phyloP scores from a whole-genome alignment of 2,329 filamentous ascomycete species.

The Colletotrichum spaethianum region DNA sequence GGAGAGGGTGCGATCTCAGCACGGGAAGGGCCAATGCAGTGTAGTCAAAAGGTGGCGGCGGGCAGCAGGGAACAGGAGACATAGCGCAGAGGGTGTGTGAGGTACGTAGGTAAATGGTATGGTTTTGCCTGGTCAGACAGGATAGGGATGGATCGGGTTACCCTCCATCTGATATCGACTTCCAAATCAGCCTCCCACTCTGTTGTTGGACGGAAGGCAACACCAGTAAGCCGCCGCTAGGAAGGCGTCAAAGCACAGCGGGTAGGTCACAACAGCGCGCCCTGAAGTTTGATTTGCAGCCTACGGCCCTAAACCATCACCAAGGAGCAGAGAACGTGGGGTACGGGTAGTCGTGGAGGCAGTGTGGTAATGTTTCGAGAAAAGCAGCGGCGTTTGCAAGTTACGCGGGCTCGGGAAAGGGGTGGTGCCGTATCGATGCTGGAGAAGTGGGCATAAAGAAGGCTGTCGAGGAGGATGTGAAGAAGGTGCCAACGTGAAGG shows the following conservation, averaged over 20 bases:
- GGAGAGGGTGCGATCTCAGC: not conserved
- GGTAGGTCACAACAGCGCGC: not conserved
- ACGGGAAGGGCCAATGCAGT: not conserved
- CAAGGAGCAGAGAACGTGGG: conserved; percentile 13
- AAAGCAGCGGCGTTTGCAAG: not conserved
- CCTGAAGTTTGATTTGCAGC: conserved; percentile 14
- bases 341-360: conserved; percentile 17
- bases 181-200: conserved; percentile 7
- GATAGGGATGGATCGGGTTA: conserved; percentile 10
- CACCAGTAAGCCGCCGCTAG: conserved; percentile 3
- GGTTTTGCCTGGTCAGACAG: not conserved
- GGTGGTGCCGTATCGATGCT: not conserved
- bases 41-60: not conserved
- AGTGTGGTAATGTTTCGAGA: not conserved
- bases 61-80: conserved; percentile 4
- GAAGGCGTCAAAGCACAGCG: conserved; percentile 7
- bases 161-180: conserved; percentile 34
- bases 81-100: not conserved
- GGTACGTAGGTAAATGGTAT: not conserved
- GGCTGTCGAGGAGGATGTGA: not conserved
- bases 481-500: not conserved
- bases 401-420: not conserved
- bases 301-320: not conserved
- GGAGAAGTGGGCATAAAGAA: not conserved
- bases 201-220: conserved; percentile 11